A percentile compares a stretch with the other conserved stretches of the same genome.
Conservation (phyloP, 306 rosid genomes). For the Quercus robur region DNA sequence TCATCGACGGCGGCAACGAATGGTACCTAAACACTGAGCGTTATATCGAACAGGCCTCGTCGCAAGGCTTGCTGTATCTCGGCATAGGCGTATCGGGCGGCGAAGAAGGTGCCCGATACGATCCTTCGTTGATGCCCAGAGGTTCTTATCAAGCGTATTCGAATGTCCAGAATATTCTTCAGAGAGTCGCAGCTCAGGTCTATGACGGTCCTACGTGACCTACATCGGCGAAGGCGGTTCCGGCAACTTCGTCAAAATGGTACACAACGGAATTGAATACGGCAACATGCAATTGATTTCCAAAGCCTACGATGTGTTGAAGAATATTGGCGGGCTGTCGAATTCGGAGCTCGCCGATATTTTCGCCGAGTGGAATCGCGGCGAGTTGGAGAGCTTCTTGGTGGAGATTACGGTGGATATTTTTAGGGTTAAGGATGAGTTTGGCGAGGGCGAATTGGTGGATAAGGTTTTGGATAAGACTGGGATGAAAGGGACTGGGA, state of each 20-base stretch:
- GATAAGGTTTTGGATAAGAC: constrained; percentile 90
- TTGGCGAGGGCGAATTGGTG: constrained; percentile 66
- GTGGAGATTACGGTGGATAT: constrained; percentile 85
- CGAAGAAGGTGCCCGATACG: constrained; percentile 87
- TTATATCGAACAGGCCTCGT: constrained; percentile 39
- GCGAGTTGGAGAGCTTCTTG: constrained; percentile 82
- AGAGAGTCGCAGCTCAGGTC: constrained; percentile 77
- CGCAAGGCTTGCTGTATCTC: constrained; percentile 55
- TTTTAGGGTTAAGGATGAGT: constrained; percentile 71
- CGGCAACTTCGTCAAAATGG: constrained; percentile 90
- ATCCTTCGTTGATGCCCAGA: constrained; percentile 90
- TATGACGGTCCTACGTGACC: constrained; percentile 92
- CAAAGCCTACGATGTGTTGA: constrained; percentile 83
- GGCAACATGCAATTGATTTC: constrained; percentile 93
- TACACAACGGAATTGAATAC: constrained; percentile 89
- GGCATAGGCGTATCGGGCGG: constrained; percentile 97
- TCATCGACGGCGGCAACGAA: constrained; percentile 92
- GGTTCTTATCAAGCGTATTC: constrained; percentile 62
- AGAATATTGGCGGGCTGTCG: constrained; percentile 69
- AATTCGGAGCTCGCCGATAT: constrained; percentile 61
- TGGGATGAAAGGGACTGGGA: constrained; percentile 93
- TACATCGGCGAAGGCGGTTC: constrained; percentile 89
- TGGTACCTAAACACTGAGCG: constrained; percentile 93
- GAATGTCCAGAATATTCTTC: constrained; percentile 66
- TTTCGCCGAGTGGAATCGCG: constrained; percentile 79